Percentiles rank a stretch among this genome's conserved stretches.
phyloP scores from a whole-genome alignment of 495 filamentous ascomycete genomes.

The Aspergillus conjunctus region DNA sequence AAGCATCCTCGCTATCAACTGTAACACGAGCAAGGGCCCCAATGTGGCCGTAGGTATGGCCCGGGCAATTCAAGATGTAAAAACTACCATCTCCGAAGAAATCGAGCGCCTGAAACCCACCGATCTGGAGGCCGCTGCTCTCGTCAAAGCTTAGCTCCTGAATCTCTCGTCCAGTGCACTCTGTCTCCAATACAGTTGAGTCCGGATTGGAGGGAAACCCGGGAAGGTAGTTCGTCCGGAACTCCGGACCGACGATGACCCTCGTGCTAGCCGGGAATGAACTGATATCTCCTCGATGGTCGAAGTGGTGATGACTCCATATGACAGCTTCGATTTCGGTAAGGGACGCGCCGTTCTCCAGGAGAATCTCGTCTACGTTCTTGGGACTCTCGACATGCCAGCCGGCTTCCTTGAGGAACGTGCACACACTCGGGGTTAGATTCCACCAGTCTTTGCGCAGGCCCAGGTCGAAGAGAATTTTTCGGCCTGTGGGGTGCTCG shows the following conservation, averaged over 20 bases:
- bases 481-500: slow-evolving; percentile 47
- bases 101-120: slow-evolving; percentile 53
- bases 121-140: slow-evolving; percentile 29
- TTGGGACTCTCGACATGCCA: background rate
- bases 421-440: slow-evolving; percentile 34
- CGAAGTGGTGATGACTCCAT: slow-evolving; percentile 57
- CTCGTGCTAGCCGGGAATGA: slow-evolving; percentile 51
- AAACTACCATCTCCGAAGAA: slow-evolving; percentile 51
- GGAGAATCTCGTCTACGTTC: background rate
- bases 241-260: slow-evolving; percentile 59
- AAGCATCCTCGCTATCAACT: slow-evolving; percentile 13
- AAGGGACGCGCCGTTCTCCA: background rate
- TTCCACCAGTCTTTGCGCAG: slow-evolving; percentile 54
- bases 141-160: slow-evolving; percentile 51
- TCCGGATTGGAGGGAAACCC: slow-evolving; percentile 52
- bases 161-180: slow-evolving; percentile 31
- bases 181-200: slow-evolving; percentile 43
- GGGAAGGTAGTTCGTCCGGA: slow-evolving; percentile 47
- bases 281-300: slow-evolving; percentile 59
- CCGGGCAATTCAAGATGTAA: slow-evolving; percentile 47
- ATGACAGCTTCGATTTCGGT: slow-evolving; percentile 42
- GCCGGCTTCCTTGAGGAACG: background rate
- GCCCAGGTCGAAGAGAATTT: slow-evolving; percentile 62
- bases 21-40: slow-evolving; percentile 39
- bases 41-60: slow-evolving; percentile 48